phyloP scores from a whole-genome alignment of 352 stramenopile species.

The Pythium dissotocum region DNA sequence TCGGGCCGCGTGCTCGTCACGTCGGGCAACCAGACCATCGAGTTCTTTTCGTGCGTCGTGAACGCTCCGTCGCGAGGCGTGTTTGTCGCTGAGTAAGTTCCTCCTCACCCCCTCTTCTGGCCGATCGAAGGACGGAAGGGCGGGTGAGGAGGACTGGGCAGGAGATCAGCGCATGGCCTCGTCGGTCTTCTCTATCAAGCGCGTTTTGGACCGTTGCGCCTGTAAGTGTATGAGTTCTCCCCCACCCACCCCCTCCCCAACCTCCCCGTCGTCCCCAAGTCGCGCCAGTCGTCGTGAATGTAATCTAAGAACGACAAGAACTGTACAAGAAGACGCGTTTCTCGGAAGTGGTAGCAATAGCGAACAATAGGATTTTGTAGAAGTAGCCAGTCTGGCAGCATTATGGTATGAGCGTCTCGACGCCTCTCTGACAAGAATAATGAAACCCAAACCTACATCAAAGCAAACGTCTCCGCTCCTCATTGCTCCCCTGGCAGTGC shows the following conservation, averaged over 20 bases:
- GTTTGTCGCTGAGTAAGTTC: constrained; percentile 59
- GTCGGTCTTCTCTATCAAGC: not conserved
- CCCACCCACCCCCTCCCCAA: not conserved
- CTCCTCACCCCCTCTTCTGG: constrained; percentile 8
- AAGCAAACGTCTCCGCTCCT: not conserved
- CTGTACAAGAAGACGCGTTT: constrained; percentile 29
- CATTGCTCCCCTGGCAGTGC: not conserved
- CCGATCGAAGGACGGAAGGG: constrained; percentile 1
- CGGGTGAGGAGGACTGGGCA: not conserved
- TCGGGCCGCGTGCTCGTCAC: constrained; percentile 77
- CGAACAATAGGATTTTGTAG: constrained; percentile 33
- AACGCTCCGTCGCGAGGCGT: constrained; percentile 73
- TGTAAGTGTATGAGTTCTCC: not conserved
- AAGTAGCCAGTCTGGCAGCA: constrained; percentile 21
- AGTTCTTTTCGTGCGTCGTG: constrained; percentile 83
- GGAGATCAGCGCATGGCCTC: not conserved
- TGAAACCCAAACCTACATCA: constrained; percentile 7
- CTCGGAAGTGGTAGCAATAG: constrained; percentile 29
- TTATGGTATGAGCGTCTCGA: constrained; percentile 18
- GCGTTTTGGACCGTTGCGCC: constrained; percentile 18
- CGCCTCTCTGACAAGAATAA: constrained; percentile 9
- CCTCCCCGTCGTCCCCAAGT: not conserved
- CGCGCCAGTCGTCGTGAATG: constrained; percentile 15
- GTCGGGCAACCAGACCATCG: constrained; percentile 78
- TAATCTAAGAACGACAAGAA: constrained; percentile 27